Conservation (phyloP, 2,329 filamentous ascomycete genomes). For the Phialophora verrucosa region DNA sequence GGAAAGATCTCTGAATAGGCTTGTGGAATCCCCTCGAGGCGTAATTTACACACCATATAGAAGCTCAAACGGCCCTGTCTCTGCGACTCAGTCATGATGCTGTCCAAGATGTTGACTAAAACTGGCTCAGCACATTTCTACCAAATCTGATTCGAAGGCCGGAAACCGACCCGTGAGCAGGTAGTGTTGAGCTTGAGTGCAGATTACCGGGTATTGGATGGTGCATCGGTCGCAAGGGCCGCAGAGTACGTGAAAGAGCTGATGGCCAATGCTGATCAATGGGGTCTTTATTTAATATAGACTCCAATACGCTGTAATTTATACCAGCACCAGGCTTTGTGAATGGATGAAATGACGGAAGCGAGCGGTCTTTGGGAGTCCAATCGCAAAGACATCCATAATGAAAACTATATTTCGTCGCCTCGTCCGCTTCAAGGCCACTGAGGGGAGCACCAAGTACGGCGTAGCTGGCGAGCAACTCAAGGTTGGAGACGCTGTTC, state of each 20-base stretch:
- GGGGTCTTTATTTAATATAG: too few relatives aligned
- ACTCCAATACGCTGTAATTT: too few relatives aligned
- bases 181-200: constrained; percentile 96
- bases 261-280: too few relatives aligned
- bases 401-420: too few relatives aligned
- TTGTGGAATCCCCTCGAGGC: not conserved
- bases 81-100: constrained; percentile 98
- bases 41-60: constrained; percentile 72
- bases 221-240: constrained; percentile 89
- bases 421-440: too few relatives aligned
- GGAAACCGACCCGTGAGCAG: constrained; percentile 59
- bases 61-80: constrained; percentile 91
- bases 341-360: too few relatives aligned
- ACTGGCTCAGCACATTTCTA: constrained; percentile 34
- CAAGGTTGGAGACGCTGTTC: too few relatives aligned
- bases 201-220: constrained; percentile 91
- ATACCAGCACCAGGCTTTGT: too few relatives aligned
- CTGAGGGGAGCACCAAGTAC: too few relatives aligned
- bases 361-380: too few relatives aligned
- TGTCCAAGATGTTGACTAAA: constrained; percentile 81
- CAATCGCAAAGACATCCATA: too few relatives aligned
- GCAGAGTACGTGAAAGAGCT: constrained; percentile 59
- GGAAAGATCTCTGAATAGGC: not conserved
- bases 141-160: not conserved
- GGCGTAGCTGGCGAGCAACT: too few relatives aligned